A percentile compares a stretch with the other conserved stretches of the same genome.
phyloP scores from a whole-genome alignment of 495 filamentous ascomycete genomes.

The Aspergillus taichungensis region DNA sequence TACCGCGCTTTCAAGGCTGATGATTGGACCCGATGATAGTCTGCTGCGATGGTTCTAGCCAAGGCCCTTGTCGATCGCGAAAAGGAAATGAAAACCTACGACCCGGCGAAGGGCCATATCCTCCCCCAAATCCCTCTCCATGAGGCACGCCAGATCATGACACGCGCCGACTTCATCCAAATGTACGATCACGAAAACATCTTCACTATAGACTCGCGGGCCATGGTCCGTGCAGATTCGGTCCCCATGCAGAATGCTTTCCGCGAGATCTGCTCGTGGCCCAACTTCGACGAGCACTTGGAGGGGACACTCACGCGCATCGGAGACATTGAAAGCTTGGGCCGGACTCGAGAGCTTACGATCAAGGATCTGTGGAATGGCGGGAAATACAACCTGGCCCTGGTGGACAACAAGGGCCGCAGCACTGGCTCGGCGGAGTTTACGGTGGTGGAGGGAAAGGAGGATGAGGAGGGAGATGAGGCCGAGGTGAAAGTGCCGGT shows the following conservation, averaged over 20 bases:
- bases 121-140: slow-evolving; percentile 79
- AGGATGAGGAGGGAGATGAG: slow-evolving; percentile 17
- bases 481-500: neutral
- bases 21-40: slow-evolving; percentile 32
- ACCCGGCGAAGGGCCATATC: slow-evolving; percentile 59
- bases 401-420: slow-evolving; percentile 43
- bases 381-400: slow-evolving; percentile 67
- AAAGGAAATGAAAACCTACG: slow-evolving; percentile 35
- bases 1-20: neutral
- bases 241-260: slow-evolving; percentile 97
- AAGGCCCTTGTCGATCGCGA: slow-evolving; percentile 78
- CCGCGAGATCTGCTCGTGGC: slow-evolving; percentile 60
- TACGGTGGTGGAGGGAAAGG: slow-evolving; percentile 26
- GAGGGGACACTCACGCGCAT: slow-evolving; percentile 79
- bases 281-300: slow-evolving; percentile 72
- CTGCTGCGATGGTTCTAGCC: slow-evolving; percentile 89
- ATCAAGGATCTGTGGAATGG: slow-evolving; percentile 75
- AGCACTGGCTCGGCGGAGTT: slow-evolving; percentile 38
- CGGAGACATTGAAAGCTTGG: slow-evolving; percentile 81
- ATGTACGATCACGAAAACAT: slow-evolving; percentile 88
- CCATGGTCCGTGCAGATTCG: slow-evolving; percentile 83
- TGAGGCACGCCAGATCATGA: slow-evolving; percentile 86
- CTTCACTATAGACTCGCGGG: slow-evolving; percentile 84
- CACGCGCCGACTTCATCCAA: slow-evolving; percentile 87
- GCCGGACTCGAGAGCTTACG: slow-evolving; percentile 82